Evolutionary conservation across 805 yeast genomes (phyloP).

Genomic region (Candida saitoana): DNA sequence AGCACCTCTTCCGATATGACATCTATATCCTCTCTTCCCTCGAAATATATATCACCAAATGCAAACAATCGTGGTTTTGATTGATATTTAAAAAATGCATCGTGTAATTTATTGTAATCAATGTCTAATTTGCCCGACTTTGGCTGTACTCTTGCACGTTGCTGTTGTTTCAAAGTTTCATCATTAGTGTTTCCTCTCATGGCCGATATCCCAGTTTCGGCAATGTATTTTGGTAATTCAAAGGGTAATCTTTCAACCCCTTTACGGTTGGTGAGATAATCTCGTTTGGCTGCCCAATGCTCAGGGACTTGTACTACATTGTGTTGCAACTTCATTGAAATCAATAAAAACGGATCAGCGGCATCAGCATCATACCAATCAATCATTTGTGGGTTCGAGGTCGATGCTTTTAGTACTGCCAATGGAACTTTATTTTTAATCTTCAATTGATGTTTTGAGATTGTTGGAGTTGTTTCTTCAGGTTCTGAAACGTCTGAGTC

Average conservation of each 20-base stretch:
- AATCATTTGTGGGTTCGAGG: slow-evolving; percentile 64
- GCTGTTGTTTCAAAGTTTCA: slow-evolving; percentile 61
- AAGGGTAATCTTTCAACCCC: slow-evolving; percentile 69
- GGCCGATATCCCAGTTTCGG: slow-evolving; percentile 79
- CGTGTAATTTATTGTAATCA: slow-evolving; percentile 75
- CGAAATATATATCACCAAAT: slow-evolving; percentile 77
- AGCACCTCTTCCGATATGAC: slow-evolving; percentile 33
- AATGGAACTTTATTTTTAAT: slow-evolving; percentile 57
- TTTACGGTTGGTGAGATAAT: slow-evolving; percentile 62
- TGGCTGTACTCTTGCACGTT: slow-evolving; percentile 84
- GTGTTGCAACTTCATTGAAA: slow-evolving; percentile 58
- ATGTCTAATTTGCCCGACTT: slow-evolving; percentile 82
- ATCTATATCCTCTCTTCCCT: slow-evolving; percentile 58
- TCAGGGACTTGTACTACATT: slow-evolving; percentile 74
- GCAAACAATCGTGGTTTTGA: slow-evolving; percentile 62
- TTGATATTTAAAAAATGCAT: slow-evolving; percentile 83
- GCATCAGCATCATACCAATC: slow-evolving; percentile 91
- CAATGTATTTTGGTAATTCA: slow-evolving; percentile 71
- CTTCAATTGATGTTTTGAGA: slow-evolving; percentile 50
- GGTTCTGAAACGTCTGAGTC: slow-evolving; percentile 11
- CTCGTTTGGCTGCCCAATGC: slow-evolving; percentile 81
- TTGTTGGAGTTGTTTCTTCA: slow-evolving; percentile 12
- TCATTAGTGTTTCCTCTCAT: slow-evolving; percentile 70
- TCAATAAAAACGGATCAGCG: slow-evolving; percentile 64
- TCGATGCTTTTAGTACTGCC: slow-evolving; percentile 59